Evolutionary conservation across 257 asterid genomes (phyloP), one percentile per base, ranked within the genome.

Genomic region (Solanum tacnaense): DNA sequence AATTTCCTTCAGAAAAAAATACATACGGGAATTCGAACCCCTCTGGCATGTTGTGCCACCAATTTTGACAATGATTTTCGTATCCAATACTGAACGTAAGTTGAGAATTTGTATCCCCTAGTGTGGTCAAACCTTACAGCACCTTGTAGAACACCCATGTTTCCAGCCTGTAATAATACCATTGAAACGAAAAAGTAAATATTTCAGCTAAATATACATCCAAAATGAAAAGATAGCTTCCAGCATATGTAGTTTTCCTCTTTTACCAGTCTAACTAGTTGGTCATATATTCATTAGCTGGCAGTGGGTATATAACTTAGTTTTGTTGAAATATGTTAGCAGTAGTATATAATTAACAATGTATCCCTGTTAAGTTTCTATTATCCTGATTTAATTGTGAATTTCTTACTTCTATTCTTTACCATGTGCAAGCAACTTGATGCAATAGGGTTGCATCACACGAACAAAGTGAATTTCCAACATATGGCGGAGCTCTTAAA

Each of bases 51-150:
- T 62, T 86, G 91, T 62, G 97, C 93, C 83, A 96, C 93, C 90
- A 93, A 85, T 32, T 89, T 91, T 23, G 97, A 92, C 83, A 95
- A 92, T 12, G 98, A 93, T 83, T 94, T 96, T 89, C 95, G 90
- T 36, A 96, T 93, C 98, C 99, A 96, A 49, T 93, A 95, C 84
- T 96, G 98, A 87, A 96, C 99, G 32, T 96, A 96, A 16, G 99
- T 96, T 7, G 98, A 96, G 87, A 96, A 96, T 91, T 95, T 93
- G 96, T 92, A 95, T 18, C 99, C 98, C 88, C 97, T 91, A 13
- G 95, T 91, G 88, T 92, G 94, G 84, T 96, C 98, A 83, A 95
- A 96, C 87, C 95, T 92, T 92, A 94, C 96, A 3, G 98, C 99
- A 86, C 99, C 99, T 92, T 92, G 94, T 86, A 96, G 89, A 76